A percentile compares a stretch with the other conserved stretches of the same genome.
phyloP scores from a whole-genome alignment of 768 basidiomycete species.

The Sarcomyxa edulis region DNA sequence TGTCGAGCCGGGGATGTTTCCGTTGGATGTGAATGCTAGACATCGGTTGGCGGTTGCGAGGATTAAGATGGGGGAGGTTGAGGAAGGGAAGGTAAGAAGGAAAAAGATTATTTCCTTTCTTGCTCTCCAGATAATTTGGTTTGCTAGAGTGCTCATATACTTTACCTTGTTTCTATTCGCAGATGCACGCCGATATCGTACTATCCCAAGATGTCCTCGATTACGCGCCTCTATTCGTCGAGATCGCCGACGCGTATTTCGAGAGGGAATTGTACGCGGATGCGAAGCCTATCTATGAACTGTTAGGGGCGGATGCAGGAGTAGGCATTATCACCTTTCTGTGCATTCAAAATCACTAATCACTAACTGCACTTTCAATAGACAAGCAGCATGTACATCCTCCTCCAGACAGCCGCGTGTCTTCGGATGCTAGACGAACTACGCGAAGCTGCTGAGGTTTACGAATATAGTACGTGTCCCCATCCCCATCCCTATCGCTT shows the following conservation, averaged over 20 bases:
- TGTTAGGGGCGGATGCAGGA: slow-evolving; percentile 66
- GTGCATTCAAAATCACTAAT: background rate
- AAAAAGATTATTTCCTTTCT: background rate
- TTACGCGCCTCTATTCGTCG: slow-evolving; percentile 73
- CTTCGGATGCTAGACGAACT: slow-evolving; percentile 71
- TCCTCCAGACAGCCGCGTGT: slow-evolving; percentile 79
- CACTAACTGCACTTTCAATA: slow-evolving; percentile 19
- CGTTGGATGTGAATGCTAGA: slow-evolving; percentile 71
- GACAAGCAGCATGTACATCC: slow-evolving; percentile 70
- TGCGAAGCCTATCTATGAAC: slow-evolving; percentile 76
- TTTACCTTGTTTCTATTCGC: background rate
- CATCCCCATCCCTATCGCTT: background rate
- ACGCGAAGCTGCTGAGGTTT: slow-evolving; percentile 75
- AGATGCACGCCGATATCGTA: slow-evolving; percentile 78
- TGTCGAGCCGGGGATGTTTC: slow-evolving; percentile 51
- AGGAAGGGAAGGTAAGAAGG: slow-evolving; percentile 71
- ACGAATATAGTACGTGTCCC: slow-evolving; percentile 67
- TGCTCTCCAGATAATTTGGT: background rate
- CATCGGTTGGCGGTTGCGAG: slow-evolving; percentile 81
- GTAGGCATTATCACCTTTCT: slow-evolving; percentile 33
- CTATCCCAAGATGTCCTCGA: slow-evolving; percentile 67
- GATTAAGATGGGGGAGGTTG: slow-evolving; percentile 71
- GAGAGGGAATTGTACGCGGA: slow-evolving; percentile 71
- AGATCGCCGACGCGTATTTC: slow-evolving; percentile 84
- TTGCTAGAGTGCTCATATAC: background rate